Base-by-base conservation (phyloP, 768 basidiomycete species). In the Holtermanniella nyarrowii region DNA sequence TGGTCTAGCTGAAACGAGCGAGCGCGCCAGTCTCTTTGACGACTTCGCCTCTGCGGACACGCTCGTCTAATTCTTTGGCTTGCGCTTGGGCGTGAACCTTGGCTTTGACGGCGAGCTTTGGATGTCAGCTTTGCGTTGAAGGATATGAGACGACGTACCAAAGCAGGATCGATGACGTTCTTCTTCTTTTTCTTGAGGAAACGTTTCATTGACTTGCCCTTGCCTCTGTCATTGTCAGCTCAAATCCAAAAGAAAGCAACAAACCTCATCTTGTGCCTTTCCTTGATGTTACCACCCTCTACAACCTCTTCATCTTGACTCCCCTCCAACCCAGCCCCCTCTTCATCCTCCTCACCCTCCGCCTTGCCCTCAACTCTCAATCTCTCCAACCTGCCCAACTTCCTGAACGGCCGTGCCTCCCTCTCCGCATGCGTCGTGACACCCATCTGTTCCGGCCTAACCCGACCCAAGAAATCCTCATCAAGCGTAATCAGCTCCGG, bases 151-250 rank as follows among this genome's bases (percentile, higher is more conserved):
- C 11, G n/a, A 39, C 74, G 62, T 47, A 78, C 74, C 70, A 79
- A 62, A 20, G 66, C 51, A 31, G 88, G 87, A 68, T 96, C 90
- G 56, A 96, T 80, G 44, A 96, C 86, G 63, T 96, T 95, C 76
- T 91, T 89, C 68, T 88, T 81, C 72, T 93, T 86, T 75, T 90
- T 95, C 62, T 86, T 78, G 56, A 95, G 70, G 62, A 62, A 82
- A 76, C 88, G 76, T 71, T 89, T 93, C 66, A 90, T 66, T 68
- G 81, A 84, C 77, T 88, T 89, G 22, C 59, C 57, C 45, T 83
- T 89, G 14, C 90, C 89, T 26, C 88, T 57, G 21, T 27, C 16
- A 26, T 12, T 13, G 24, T 48, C 24, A 48, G 46, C 26, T 12
- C 4, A 27, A 5, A 7, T 3, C n/a, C 37, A 10, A 4, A 25